These are phyloP conservation scores for Linnemannia zychae DNA, from an alignment of 192 early-diverging fungal genomes.

Conservation along the genomic window DNA sequence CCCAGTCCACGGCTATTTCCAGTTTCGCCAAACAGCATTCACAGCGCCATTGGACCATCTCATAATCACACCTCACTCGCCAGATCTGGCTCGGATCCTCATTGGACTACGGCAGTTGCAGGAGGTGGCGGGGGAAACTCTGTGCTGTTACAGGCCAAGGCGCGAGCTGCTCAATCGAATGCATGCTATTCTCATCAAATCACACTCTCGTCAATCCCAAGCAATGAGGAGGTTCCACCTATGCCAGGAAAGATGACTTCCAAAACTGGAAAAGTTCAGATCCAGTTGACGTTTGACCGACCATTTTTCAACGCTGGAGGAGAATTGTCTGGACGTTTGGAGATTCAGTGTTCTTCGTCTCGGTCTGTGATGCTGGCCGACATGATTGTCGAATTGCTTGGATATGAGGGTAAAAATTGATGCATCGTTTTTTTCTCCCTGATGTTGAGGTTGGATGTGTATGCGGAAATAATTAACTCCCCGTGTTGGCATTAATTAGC, in stretches of 20 bases:
- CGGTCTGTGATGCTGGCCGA: conserved; percentile 46
- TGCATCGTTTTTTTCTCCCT: neutral
- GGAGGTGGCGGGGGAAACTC: neutral
- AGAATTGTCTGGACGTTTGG: conserved; percentile 49
- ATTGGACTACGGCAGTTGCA: neutral
- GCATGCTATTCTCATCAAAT: conserved; percentile 38
- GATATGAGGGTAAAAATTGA: conserved; percentile 43
- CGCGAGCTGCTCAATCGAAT: neutral
- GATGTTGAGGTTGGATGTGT: neutral
- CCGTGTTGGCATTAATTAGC: conserved; percentile 4
- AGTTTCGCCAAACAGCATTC: conserved; percentile 1
- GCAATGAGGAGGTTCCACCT: conserved; percentile 39
- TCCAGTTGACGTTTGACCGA: conserved; percentile 48
- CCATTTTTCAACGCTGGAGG: conserved; percentile 55
- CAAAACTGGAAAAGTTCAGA: conserved; percentile 44
- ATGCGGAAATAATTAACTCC: neutral
- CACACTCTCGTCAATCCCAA: conserved; percentile 35
- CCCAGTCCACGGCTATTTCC: neutral
- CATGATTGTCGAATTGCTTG: conserved; percentile 46
- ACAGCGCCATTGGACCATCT: neutral
- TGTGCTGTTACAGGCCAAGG: neutral
- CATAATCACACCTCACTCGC: neutral
- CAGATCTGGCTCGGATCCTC: conserved; percentile 7
- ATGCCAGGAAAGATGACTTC: conserved; percentile 47
- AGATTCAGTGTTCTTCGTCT: conserved; percentile 49